Evolutionary conservation across 192 early-diverging fungal genomes (phyloP).

Genomic region (Helicostylum pulchrum): DNA sequence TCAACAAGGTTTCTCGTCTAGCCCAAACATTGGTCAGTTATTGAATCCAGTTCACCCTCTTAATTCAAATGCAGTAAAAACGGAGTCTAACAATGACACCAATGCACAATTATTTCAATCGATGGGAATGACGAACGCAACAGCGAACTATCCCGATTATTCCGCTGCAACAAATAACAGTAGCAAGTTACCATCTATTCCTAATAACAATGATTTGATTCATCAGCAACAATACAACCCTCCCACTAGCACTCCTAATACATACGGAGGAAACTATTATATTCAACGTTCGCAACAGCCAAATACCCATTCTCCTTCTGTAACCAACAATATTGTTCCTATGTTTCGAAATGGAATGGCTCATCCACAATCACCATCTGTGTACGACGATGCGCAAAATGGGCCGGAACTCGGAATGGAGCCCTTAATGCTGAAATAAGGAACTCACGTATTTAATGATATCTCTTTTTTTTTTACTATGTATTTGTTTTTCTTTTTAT

Average conservation of each 20-base stretch:
- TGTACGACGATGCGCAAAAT: slow-evolving; percentile 15
- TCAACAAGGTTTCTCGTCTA: slow-evolving; percentile 15
- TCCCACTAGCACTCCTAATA: too few species aligned
- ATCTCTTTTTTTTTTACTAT: too few species aligned
- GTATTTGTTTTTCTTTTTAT: neutral
- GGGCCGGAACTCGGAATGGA: slow-evolving; percentile 14
- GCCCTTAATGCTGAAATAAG: slow-evolving; percentile 15
- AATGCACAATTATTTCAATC: slow-evolving; percentile 4
- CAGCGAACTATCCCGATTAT: neutral
- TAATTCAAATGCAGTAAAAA: neutral
- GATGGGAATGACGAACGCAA: slow-evolving; percentile 8
- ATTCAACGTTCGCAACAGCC: too few species aligned
- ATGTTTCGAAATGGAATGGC: slow-evolving; percentile 20
- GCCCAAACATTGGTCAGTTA: slow-evolving; percentile 28
- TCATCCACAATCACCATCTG: neutral
- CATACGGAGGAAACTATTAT: too few species aligned
- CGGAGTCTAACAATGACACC: neutral
- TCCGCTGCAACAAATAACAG: neutral
- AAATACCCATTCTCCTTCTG: neutral
- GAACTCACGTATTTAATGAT: too few species aligned
- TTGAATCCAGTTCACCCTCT: slow-evolving; percentile 32
- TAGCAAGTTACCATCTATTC: slow-evolving; percentile 9
- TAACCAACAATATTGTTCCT: neutral
- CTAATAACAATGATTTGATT: neutral
- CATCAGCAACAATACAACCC: neutral